A percentile compares a stretch with the other conserved stretches of the same genome.
Evolutionary conservation across 2,329 filamentous ascomycete species (phyloP).

Genomic region (Xylariaceae sp.): DNA sequence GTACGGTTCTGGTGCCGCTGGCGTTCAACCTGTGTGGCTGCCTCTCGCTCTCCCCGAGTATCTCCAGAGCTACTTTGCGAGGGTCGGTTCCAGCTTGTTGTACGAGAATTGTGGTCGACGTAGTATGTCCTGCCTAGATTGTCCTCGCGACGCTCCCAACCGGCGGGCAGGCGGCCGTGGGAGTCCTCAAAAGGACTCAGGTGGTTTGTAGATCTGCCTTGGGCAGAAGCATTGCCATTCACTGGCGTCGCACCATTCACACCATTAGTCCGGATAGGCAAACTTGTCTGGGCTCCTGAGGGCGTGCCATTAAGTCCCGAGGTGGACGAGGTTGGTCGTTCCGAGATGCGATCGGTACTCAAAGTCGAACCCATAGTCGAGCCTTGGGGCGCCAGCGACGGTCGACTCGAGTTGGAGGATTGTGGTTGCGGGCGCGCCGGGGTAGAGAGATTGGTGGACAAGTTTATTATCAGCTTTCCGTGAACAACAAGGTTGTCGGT

Average conservation of each 20-base stretch:
- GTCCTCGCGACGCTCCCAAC: slow-evolving; percentile 96
- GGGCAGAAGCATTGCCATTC: slow-evolving; percentile 47
- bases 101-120: slow-evolving; percentile 95
- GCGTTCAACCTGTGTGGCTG: slow-evolving; percentile 90
- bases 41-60: slow-evolving; percentile 80
- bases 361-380: slow-evolving; percentile 55
- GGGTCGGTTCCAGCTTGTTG: slow-evolving; percentile 95
- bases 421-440: slow-evolving; percentile 63
- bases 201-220: slow-evolving; percentile 56
- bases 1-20: slow-evolving; percentile 95
- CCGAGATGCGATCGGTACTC: slow-evolving; percentile 52
- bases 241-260: slow-evolving; percentile 48
- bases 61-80: slow-evolving; percentile 80
- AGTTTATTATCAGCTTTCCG: slow-evolving; percentile 94
- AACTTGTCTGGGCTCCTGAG: slow-evolving; percentile 48
- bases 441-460: slow-evolving; percentile 85
- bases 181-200: slow-evolving; percentile 95
- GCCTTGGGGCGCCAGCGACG: slow-evolving; percentile 52
- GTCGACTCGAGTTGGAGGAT: slow-evolving; percentile 52
- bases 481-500: slow-evolving; percentile 98
- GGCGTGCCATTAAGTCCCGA: slow-evolving; percentile 55
- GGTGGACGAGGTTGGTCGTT: slow-evolving; percentile 61
- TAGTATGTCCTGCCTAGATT: slow-evolving; percentile 96
- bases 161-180: slow-evolving; percentile 89
- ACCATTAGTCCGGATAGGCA: slow-evolving; percentile 57